Evolutionary conservation across 139 green algal species (phyloP).

Genomic region (Chlorella sp.): DNA sequence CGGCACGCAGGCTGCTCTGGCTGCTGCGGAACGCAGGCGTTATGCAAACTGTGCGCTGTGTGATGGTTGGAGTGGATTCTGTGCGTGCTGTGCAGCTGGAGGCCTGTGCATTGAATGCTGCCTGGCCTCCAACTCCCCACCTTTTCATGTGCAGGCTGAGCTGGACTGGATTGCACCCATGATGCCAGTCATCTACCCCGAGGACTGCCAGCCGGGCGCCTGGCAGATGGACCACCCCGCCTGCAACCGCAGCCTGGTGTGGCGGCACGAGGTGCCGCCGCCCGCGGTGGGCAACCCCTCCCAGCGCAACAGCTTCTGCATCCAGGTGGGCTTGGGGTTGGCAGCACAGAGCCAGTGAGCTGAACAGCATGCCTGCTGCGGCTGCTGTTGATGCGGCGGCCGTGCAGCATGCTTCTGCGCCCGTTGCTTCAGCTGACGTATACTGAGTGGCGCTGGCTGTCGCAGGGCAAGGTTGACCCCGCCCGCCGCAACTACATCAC

Average conservation of each 20-base stretch:
- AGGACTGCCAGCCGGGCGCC: slow-evolving; percentile 35
- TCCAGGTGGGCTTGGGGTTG: too few relatives aligned
- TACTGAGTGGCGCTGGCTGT: too few relatives aligned
- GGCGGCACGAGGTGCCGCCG: background rate
- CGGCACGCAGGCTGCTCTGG: too few relatives aligned
- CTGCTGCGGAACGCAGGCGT: too few relatives aligned
- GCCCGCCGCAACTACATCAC: slow-evolving; percentile 32
- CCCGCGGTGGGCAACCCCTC: background rate
- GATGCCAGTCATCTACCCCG: slow-evolving; percentile 44
- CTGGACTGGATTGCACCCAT: slow-evolving; percentile 47
- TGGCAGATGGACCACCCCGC: slow-evolving; percentile 30
- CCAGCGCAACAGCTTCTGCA: slow-evolving; percentile 28
- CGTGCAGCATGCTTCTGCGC: background rate
- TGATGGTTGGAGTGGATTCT: too few relatives aligned
- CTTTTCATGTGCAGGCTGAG: background rate
- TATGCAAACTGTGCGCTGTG: too few relatives aligned
- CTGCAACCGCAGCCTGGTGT: slow-evolving; percentile 7
- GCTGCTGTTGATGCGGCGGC: background rate
- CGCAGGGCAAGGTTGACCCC: slow-evolving; percentile 49
- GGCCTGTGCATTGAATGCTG: too few relatives aligned
- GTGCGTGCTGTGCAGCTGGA: too few relatives aligned
- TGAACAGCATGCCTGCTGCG: too few relatives aligned
- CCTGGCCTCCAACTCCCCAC: too few relatives aligned
- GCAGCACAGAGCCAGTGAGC: too few relatives aligned
- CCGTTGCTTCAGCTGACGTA: background rate